A percentile compares a stretch with the other conserved stretches of the same genome.
Evolutionary conservation across 2,329 filamentous ascomycete species (phyloP).

Genomic region (Phyllosticta citriasiana): DNA sequence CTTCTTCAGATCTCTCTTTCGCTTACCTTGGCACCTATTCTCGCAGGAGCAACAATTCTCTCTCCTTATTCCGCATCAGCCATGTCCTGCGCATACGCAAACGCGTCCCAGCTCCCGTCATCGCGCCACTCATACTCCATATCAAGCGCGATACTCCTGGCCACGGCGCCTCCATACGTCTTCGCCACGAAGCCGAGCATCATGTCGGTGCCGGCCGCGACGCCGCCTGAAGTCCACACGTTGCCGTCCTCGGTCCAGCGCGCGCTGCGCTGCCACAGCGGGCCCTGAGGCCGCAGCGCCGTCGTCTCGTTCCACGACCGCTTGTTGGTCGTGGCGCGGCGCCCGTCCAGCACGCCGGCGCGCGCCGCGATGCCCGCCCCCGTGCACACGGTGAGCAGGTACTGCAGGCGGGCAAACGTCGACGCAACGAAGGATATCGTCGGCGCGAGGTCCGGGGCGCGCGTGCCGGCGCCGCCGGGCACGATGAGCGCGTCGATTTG

Average conservation of each 20-base stretch:
- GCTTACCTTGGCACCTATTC: neutral
- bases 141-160: constrained; percentile 37
- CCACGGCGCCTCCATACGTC: constrained; percentile 44
- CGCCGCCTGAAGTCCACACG: constrained; percentile 55
- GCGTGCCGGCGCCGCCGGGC: constrained; percentile 49
- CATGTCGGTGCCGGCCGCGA: constrained; percentile 54
- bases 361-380: constrained; percentile 49
- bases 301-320: constrained; percentile 41
- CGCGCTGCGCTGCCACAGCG: constrained; percentile 49
- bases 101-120: constrained; percentile 45
- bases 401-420: constrained; percentile 40
- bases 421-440: constrained; percentile 38
- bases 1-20: neutral
- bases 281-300: constrained; percentile 39
- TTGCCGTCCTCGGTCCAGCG: constrained; percentile 58
- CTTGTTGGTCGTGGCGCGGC: constrained; percentile 59
- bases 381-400: constrained; percentile 57
- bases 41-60: neutral
- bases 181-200: constrained; percentile 47
- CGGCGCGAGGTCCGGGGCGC: constrained; percentile 22
- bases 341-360: constrained; percentile 51
- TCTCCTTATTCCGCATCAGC: neutral
- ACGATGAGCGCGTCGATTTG: constrained; percentile 55
- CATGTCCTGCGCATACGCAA: constrained; percentile 27
- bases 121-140: constrained; percentile 50